These are phyloP conservation scores for Cucumis melo DNA, from an alignment of 306 rosid species.

Conservation along the genomic window DNA sequence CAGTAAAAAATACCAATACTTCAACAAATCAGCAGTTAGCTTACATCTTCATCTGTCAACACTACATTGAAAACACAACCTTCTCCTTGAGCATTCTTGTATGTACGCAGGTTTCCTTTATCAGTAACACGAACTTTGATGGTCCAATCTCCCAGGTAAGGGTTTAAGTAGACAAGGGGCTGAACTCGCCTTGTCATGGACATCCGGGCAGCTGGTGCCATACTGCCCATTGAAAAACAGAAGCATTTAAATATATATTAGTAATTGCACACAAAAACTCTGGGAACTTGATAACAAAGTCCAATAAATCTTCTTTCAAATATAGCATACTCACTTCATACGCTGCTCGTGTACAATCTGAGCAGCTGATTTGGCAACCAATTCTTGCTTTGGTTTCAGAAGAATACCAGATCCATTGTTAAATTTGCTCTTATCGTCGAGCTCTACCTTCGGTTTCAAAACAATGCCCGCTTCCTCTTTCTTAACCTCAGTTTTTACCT, in stretches of 20 bases:
- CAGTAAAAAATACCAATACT: not conserved
- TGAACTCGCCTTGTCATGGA: slow-evolving; percentile 86
- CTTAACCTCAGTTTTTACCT: slow-evolving; percentile 29
- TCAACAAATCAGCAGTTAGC: not conserved
- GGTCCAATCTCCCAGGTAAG: slow-evolving; percentile 85
- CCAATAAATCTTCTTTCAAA: not conserved
- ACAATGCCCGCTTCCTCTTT: slow-evolving; percentile 19
- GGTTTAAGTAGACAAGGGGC: slow-evolving; percentile 84
- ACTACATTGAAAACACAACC: slow-evolving; percentile 96
- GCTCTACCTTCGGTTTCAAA: slow-evolving; percentile 28
- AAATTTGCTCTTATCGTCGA: slow-evolving; percentile 15
- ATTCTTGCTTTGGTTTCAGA: slow-evolving; percentile 59
- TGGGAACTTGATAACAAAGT: not conserved
- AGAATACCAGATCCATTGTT: slow-evolving; percentile 30
- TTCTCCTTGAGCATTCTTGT: slow-evolving; percentile 76
- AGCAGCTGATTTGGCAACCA: slow-evolving; percentile 64
- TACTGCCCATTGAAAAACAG: slow-evolving; percentile 22
- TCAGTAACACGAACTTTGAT: slow-evolving; percentile 83
- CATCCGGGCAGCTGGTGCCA: slow-evolving; percentile 66
- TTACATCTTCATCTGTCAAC: slow-evolving; percentile 90
- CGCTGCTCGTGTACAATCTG: slow-evolving; percentile 78
- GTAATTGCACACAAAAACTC: no score
- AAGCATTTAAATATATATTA: not conserved
- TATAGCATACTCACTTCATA: slow-evolving; percentile 35
- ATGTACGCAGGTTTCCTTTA: slow-evolving; percentile 78